Percentiles rank a stretch among this genome's conserved stretches.
Evolutionary conservation across 73 alveolate genomes (phyloP).

Genomic region (Paramecium tetraurelia): DNA sequence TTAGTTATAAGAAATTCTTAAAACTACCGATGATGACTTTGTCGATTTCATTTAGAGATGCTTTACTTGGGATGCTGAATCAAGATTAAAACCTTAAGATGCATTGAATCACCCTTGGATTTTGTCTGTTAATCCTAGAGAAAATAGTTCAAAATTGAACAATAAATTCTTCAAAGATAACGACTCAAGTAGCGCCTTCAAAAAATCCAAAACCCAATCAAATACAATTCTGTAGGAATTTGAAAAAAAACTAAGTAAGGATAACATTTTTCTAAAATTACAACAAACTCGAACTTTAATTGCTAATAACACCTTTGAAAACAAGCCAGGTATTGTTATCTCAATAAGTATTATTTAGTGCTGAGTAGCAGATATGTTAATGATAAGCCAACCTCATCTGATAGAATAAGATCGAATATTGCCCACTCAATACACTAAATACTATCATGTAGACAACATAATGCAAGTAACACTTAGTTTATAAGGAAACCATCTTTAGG

Average conservation of each 20-base stretch:
- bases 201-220: not conserved
- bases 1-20: not conserved
- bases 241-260: not conserved
- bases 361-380: not conserved
- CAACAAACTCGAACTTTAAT: not conserved
- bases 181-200: not conserved
- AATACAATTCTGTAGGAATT: not conserved
- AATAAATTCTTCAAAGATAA: not conserved
- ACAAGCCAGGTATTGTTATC: not conserved
- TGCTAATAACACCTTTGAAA: not conserved
- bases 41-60: slow-evolving; percentile 67
- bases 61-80: slow-evolving; percentile 82
- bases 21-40: slow-evolving; percentile 54
- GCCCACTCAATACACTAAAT: slow-evolving; percentile 2
- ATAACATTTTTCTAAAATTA: not conserved
- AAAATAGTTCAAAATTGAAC: not conserved
- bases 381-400: not conserved
- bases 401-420: slow-evolving; percentile 8
- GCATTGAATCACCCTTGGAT: slow-evolving; percentile 87
- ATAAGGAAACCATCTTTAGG: not conserved
- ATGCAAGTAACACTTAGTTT: not conserved
- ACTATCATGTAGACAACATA: not conserved
- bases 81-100: slow-evolving; percentile 81
- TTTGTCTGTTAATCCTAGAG: slow-evolving; percentile 63
- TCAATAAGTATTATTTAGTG: not conserved